Base-by-base conservation (phyloP, 2,329 filamentous ascomycete genomes). In the Colletotrichum sp. region DNA sequence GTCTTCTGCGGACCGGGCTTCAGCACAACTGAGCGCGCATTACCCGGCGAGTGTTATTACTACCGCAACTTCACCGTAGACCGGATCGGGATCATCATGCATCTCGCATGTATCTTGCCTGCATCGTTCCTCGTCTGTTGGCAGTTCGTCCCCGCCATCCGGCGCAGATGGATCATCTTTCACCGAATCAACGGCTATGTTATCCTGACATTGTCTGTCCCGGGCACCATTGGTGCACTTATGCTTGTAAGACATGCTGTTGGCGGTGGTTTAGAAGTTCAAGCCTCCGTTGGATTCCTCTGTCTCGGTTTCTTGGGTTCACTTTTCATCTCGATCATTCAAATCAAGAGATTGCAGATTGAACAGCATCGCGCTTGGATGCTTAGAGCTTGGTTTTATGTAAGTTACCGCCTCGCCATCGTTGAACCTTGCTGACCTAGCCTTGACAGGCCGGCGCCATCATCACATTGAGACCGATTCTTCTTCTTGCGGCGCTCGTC, bases 361-460 rank as follows among this genome's bases (percentile, higher is more conserved):
- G 89, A 92, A 36, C 87, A 92, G 79, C 91, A 92, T 74, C 85
- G 91, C 1, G 89, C 89, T 4, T 92, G 90, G 90, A 92, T 92
- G 90, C 79, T 92, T n/a, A 81, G 90, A 14, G 85, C 88, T 4
- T 88, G 87, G 87, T 83, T 87, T 66, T 88, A 88, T 74, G 83
- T 87, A 76, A 75, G 83, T 81, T 0, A 18, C 21, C 26, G 52
- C 24, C 58, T 8, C 10, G 1, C 14, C 18, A n/a, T 2, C 28
- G 58, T 2, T 32, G 4, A 61, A 30, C 2, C 18, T 34, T n/a
- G 48, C 68, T 71, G 38, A 64, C 30, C 26, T 30, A 28, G 68
- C n/a, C 13, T 34, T 63, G 61, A 26, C 48, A 89, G 86, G 86
- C 84, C n/a, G 86, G 86, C 4, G 82, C 84, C 4, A 90, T 92